phyloP scores from a whole-genome alignment of 2,329 filamentous ascomycete genomes.

The Davidsoniella eucalypti region DNA sequence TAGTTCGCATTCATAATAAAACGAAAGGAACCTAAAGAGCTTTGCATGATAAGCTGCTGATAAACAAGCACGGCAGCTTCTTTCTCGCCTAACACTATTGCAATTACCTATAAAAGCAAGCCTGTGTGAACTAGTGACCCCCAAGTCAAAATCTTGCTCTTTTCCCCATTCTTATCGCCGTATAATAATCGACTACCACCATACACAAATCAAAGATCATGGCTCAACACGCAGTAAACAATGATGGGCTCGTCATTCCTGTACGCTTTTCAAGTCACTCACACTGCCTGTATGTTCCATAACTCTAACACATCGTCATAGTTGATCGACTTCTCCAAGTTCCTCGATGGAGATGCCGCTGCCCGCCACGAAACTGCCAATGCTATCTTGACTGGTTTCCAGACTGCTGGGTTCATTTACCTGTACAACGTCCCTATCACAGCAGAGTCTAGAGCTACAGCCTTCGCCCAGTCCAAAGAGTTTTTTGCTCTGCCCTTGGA shows the following conservation, averaged over 20 bases:
- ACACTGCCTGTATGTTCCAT: slow-evolving; percentile 15
- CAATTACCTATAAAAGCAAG: no score
- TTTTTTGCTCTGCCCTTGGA: slow-evolving; percentile 51
- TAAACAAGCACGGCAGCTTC: no score
- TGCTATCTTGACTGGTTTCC: slow-evolving; percentile 64
- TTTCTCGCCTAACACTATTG: neutral
- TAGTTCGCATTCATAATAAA: neutral
- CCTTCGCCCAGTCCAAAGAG: slow-evolving; percentile 50
- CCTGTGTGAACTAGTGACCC: no score
- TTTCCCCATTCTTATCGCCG: no score
- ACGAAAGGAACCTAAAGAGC: neutral
- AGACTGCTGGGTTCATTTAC: slow-evolving; percentile 78
- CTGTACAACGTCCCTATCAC: slow-evolving; percentile 64
- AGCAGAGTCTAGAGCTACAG: slow-evolving; percentile 35
- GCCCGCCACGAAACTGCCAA: slow-evolving; percentile 50
- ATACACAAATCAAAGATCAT: slow-evolving; percentile 16
- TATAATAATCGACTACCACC: no score
- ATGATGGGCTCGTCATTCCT: slow-evolving; percentile 37
- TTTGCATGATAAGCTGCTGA: neutral
- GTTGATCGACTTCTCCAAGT: slow-evolving; percentile 66
- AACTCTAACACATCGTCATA: slow-evolving; percentile 20
- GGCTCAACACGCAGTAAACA: slow-evolving; percentile 29
- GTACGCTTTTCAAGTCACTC: slow-evolving; percentile 21
- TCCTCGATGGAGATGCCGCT: slow-evolving; percentile 43
- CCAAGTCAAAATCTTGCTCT: neutral